Evolutionary conservation across 106 monocot genomes (phyloP).

Genomic region (Ottelia alismoides): DNA sequence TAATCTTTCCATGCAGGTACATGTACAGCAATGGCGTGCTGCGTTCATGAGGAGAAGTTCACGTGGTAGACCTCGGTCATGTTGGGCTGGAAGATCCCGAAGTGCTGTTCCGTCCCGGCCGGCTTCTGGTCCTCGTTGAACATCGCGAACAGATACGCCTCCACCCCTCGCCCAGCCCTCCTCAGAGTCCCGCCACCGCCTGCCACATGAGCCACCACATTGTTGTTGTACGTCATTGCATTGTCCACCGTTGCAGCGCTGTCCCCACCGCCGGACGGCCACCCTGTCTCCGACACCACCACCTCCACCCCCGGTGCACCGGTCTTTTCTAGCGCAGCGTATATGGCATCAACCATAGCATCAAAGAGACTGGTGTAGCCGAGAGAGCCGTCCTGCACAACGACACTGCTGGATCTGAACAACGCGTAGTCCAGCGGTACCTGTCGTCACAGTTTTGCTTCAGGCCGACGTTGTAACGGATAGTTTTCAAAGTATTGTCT

Average conservation of each 20-base stretch:
- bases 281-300: conserved; percentile 49
- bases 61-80: too few species aligned
- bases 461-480: too few species aligned
- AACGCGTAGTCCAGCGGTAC: conserved; percentile 27
- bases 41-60: too few species aligned
- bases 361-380: conserved; percentile 35
- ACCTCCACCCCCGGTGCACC: conserved; percentile 13
- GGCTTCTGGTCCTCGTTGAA: conserved; percentile 36
- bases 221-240: conserved; percentile 30
- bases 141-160: conserved; percentile 43
- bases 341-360: conserved; percentile 33
- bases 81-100: conserved; percentile 17
- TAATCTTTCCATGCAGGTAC: too few species aligned
- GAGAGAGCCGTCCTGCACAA: conserved; percentile 17
- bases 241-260: conserved; percentile 7
- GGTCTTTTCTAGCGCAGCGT: conserved; percentile 35
- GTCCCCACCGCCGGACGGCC: conserved; percentile 46
- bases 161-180: conserved; percentile 15
- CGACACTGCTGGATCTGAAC: conserved; percentile 11
- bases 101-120: conserved; percentile 13
- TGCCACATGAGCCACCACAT: conserved; percentile 15
- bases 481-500: too few species aligned
- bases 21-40: too few species aligned
- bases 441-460: too few species aligned
- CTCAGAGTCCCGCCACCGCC: conserved; percentile 25